Conservation (phyloP, 371 early-diverging fungal genomes). For the Mucor piriformis region DNA sequence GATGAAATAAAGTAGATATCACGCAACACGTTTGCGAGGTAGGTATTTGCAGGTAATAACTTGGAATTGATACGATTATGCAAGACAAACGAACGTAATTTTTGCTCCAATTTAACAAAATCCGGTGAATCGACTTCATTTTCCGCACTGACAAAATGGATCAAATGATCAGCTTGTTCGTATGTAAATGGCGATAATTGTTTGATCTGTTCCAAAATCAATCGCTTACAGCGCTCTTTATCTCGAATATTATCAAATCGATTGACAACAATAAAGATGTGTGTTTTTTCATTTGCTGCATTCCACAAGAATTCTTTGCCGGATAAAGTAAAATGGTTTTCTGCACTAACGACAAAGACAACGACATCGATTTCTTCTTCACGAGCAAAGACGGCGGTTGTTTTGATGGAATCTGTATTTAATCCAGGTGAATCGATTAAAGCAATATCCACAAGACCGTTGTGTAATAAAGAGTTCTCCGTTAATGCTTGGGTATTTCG, state of each 20-base stretch:
- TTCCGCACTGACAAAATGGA: slow-evolving; percentile 96
- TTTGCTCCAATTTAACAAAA: slow-evolving; percentile 82
- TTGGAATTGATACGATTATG: slow-evolving; percentile 94
- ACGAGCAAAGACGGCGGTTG: slow-evolving; percentile 93
- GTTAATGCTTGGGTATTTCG: slow-evolving; percentile 63
- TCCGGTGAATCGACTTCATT: slow-evolving; percentile 54
- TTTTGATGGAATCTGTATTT: slow-evolving; percentile 96
- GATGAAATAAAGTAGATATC: slow-evolving; percentile 65
- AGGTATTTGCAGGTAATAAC: slow-evolving; percentile 91
- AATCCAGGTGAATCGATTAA: slow-evolving; percentile 98
- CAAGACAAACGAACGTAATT: slow-evolving; percentile 88
- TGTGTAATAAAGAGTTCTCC: slow-evolving; percentile 83
- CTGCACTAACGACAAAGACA: slow-evolving; percentile 98
- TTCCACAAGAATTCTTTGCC: slow-evolving; percentile 94
- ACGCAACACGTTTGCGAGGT: slow-evolving; percentile 77
- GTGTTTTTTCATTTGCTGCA: slow-evolving; percentile 97
- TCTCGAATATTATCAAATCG: slow-evolving; percentile 94
- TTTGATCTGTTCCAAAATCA: slow-evolving; percentile 92
- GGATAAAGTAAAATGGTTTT: slow-evolving; percentile 97
- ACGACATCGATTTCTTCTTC: slow-evolving; percentile 98
- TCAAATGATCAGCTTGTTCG: slow-evolving; percentile 88
- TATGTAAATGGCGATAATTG: slow-evolving; percentile 92
- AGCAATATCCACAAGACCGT: slow-evolving; percentile 93
- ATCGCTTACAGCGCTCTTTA: slow-evolving; percentile 89
- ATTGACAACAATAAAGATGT: slow-evolving; percentile 97